Percentiles rank a stretch among this genome's conserved stretches.
phyloP scores from a whole-genome alignment of 2,329 filamentous ascomycete species.

The Ambrosiella cleistominuta region DNA sequence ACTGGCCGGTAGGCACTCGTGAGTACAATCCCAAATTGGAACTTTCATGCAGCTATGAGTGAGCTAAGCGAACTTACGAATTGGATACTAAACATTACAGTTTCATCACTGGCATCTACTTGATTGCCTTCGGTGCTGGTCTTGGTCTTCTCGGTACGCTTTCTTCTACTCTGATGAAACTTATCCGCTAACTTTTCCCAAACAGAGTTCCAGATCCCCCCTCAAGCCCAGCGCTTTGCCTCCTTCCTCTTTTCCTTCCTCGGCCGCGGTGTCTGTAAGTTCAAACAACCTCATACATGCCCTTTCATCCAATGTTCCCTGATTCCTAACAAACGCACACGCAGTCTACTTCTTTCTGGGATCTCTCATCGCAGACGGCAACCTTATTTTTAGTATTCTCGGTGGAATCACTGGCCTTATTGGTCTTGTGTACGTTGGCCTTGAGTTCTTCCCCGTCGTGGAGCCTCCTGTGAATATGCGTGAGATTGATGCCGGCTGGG shows the following conservation, averaged over 20 bases:
- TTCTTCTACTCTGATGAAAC: not conserved
- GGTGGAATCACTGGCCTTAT: conserved; percentile 62
- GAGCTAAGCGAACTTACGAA: too few relatives aligned
- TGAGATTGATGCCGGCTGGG: conserved; percentile 59
- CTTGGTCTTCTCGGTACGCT: conserved; percentile 44
- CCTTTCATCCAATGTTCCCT: not conserved
- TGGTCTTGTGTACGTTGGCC: conserved; percentile 58
- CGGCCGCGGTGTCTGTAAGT: conserved; percentile 84
- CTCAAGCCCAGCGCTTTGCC: conserved; percentile 80
- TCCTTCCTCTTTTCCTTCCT: conserved; percentile 97
- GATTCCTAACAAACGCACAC: too few relatives aligned
- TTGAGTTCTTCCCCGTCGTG: conserved; percentile 64
- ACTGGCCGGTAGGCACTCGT: conserved; percentile 7
- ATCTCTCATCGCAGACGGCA: conserved; percentile 57
- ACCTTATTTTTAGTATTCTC: conserved; percentile 52
- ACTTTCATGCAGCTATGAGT: too few relatives aligned
- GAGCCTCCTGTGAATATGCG: conserved; percentile 71
- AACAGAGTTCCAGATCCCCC: conserved; percentile 80
- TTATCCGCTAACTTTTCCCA: not conserved
- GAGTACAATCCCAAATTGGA: not conserved
- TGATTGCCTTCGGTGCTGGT: conserved; percentile 75
- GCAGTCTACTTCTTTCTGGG: conserved; percentile 94
- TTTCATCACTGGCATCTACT: conserved; percentile 60
- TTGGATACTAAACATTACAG: not conserved
- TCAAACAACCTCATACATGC: not conserved